These are phyloP conservation scores for Gyromitra esculenta DNA, from an alignment of 2,329 filamentous ascomycete species.

Conservation along the genomic window DNA sequence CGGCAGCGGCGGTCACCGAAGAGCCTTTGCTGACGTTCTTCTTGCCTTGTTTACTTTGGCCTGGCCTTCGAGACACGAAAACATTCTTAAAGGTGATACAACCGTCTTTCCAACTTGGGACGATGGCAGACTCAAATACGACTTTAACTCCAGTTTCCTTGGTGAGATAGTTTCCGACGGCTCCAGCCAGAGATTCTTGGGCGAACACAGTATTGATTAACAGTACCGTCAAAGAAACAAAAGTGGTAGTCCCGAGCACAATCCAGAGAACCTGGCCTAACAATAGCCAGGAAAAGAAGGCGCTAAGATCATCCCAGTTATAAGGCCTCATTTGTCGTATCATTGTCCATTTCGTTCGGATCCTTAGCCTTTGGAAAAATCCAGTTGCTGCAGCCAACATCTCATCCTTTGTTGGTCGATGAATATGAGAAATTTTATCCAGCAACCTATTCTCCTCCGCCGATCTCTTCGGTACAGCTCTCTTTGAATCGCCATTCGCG, in stretches of 20 bases:
- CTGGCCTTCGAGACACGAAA: slow-evolving; percentile 89
- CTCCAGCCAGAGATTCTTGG: slow-evolving; percentile 92
- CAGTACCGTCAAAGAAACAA: slow-evolving; percentile 90
- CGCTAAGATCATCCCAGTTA: slow-evolving; percentile 95
- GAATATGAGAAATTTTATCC: slow-evolving; percentile 73
- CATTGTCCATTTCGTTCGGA: slow-evolving; percentile 97
- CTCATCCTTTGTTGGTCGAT: slow-evolving; percentile 92
- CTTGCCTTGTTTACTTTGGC: slow-evolving; percentile 67
- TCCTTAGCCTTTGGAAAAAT: slow-evolving; percentile 88
- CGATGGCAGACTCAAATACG: slow-evolving; percentile 96
- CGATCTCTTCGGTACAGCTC: slow-evolving; percentile 56
- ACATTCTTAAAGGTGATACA: slow-evolving; percentile 98
- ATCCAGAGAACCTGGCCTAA: slow-evolving; percentile 95
- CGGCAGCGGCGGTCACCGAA: slow-evolving; percentile 81
- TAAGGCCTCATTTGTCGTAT: slow-evolving; percentile 93
- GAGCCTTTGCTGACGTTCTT: slow-evolving; percentile 92
- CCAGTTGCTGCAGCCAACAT: slow-evolving; percentile 88
- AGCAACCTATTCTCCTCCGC: slow-evolving; percentile 64
- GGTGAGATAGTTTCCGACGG: slow-evolving; percentile 95
- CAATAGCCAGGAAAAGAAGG: slow-evolving; percentile 94
- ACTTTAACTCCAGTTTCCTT: slow-evolving; percentile 92
- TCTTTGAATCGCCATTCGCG: slow-evolving; percentile 21
- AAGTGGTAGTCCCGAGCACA: slow-evolving; percentile 95
- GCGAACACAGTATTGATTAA: slow-evolving; percentile 96
- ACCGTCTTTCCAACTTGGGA: slow-evolving; percentile 92